A percentile compares a stretch with the other conserved stretches of the same genome.
Evolutionary conservation across 768 basidiomycete genomes (phyloP).

Genomic region (Leccinum sublutescens): DNA sequence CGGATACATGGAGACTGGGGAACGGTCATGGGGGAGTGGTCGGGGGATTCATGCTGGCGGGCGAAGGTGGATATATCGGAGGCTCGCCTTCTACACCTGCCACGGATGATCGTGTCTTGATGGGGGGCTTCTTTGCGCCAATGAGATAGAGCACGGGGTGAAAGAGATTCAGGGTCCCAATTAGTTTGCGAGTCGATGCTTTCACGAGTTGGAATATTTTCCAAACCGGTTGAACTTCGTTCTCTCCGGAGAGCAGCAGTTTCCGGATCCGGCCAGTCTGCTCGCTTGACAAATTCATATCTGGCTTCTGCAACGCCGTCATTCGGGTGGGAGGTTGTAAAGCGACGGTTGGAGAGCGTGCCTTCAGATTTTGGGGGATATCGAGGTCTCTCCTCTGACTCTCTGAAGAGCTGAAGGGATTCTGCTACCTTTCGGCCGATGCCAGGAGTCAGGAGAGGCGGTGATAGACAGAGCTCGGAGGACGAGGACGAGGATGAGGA

Average conservation of each 20-base stretch:
- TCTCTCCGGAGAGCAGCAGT: conserved; percentile 66
- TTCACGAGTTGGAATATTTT: conserved; percentile 56
- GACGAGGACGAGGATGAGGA: conserved; percentile 29
- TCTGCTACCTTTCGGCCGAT: conserved; percentile 84
- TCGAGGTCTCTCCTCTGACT: conserved; percentile 48
- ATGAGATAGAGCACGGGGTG: conserved; percentile 40
- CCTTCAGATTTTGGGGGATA: conserved; percentile 24
- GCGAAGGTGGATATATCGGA: conserved; percentile 40
- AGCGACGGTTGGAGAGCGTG: conserved; percentile 30
- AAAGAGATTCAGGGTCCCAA: conserved; percentile 24
- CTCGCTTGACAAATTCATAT: conserved; percentile 80
- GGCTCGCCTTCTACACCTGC: conserved; percentile 59
- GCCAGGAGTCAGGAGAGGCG: conserved; percentile 32
- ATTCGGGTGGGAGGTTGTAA: conserved; percentile 38
- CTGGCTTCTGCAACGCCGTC: conserved; percentile 63
- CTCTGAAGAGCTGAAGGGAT: conserved; percentile 78
- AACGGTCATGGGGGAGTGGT: conserved; percentile 21
- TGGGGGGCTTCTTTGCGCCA: conserved; percentile 55
- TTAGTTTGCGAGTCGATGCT: conserved; percentile 23
- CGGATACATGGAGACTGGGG: conserved; percentile 42
- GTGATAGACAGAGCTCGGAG: conserved; percentile 3
- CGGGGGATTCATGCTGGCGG: conserved; percentile 30
- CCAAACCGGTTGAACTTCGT: conserved; percentile 60
- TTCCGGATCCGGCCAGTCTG: conserved; percentile 84
- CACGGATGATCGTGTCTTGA: conserved; percentile 47